Evolutionary conservation across 345 rosid species (phyloP).

Genomic region (Geranium rotundifolium): DNA sequence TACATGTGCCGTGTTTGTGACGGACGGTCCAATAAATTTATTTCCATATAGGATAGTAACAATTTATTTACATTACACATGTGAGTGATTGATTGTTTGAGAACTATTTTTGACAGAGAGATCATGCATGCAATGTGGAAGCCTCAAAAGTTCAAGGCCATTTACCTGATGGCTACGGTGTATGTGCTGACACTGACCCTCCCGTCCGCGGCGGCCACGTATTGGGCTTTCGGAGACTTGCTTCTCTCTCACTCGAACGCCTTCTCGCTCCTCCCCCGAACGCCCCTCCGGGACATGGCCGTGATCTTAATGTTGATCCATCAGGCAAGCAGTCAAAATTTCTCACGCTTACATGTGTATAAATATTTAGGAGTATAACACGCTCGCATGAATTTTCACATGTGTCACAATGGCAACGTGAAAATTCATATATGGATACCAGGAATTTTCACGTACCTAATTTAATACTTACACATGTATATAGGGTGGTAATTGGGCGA

Average conservation of each 20-base stretch:
- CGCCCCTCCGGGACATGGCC: conserved; percentile 73
- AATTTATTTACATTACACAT: not conserved
- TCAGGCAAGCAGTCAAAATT: conserved; percentile 35
- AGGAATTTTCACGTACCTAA: too few relatives aligned
- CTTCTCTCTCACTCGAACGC: conserved; percentile 95
- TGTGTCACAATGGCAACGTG: too few relatives aligned
- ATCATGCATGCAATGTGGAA: conserved; percentile 99
- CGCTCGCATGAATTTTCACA: too few relatives aligned
- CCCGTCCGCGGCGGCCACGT: conserved; percentile 86
- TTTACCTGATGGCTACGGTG: conserved; percentile 73
- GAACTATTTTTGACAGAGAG: conserved; percentile 39
- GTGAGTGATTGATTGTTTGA: not conserved
- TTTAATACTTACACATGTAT: too few relatives aligned
- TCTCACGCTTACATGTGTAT: too few relatives aligned
- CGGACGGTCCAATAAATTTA: too few relatives aligned
- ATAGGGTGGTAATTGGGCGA: too few relatives aligned
- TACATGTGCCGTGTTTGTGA: too few relatives aligned
- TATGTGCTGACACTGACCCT: conserved; percentile 89
- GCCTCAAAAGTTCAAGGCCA: conserved; percentile 93
- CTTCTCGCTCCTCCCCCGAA: conserved; percentile 74
- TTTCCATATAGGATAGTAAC: too few relatives aligned
- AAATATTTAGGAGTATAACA: too few relatives aligned
- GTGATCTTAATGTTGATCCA: conserved; percentile 93
- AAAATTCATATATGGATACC: too few relatives aligned
- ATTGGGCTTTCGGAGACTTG: conserved; percentile 97